Evolutionary conservation across 192 early-diverging fungal species (phyloP).

Genomic region (Blastocladiella britannica): DNA sequence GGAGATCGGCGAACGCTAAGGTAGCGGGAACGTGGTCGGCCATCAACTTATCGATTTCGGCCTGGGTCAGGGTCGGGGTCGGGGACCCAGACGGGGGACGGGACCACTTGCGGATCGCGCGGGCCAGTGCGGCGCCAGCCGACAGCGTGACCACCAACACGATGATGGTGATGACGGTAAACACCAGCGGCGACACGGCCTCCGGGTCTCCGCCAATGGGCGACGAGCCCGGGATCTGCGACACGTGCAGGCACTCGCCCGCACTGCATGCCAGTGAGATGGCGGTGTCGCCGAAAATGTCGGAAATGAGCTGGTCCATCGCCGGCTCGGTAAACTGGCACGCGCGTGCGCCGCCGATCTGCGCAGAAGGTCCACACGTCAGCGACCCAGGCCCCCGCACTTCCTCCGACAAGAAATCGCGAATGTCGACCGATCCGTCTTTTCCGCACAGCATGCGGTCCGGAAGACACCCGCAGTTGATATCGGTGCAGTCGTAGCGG

Average conservation of each 20-base stretch:
- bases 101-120: background rate
- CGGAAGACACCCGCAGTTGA: slow-evolving; percentile 61
- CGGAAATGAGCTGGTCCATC: slow-evolving; percentile 61
- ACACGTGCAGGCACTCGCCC: slow-evolving; percentile 75
- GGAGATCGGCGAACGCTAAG: slow-evolving; percentile 38
- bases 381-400: slow-evolving; percentile 51
- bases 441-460: slow-evolving; percentile 69
- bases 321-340: slow-evolving; percentile 31
- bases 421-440: slow-evolving; percentile 53
- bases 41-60: slow-evolving; percentile 47
- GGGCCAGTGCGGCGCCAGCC: slow-evolving; percentile 12
- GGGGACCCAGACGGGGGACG: slow-evolving; percentile 7
- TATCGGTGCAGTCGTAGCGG: slow-evolving; percentile 41
- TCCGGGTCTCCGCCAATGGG: slow-evolving; percentile 16
- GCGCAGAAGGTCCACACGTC: no score
- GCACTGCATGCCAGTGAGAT: slow-evolving; percentile 57
- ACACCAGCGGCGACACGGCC: slow-evolving; percentile 14
- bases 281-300: slow-evolving; percentile 60
- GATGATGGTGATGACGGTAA: slow-evolving; percentile 13
- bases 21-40: slow-evolving; percentile 44
- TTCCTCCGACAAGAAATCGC: slow-evolving; percentile 52
- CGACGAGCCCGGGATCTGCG: slow-evolving; percentile 58
- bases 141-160: slow-evolving; percentile 17
- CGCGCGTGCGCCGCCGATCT: slow-evolving; percentile 4
- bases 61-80: slow-evolving; percentile 23